Percentiles rank a stretch among this genome's conserved stretches.
Conservation (phyloP, 805 yeast genomes). For the Suhomyces sp. region DNA sequence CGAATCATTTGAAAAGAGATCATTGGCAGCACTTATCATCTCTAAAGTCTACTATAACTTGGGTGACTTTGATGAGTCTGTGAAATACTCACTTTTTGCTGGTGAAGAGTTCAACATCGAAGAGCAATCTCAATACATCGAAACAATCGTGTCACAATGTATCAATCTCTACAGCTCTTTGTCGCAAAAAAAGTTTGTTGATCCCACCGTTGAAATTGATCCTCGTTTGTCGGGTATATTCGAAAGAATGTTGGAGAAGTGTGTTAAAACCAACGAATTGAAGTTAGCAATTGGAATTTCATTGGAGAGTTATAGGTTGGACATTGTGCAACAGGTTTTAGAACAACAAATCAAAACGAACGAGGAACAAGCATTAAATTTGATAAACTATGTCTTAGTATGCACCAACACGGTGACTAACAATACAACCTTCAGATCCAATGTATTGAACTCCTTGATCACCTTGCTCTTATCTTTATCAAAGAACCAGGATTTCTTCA, state of each 20-base stretch:
- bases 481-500: constrained; percentile 71
- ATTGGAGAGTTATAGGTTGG: constrained; percentile 83
- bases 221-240: constrained; percentile 66
- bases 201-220: constrained; percentile 44
- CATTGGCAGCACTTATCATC: constrained; percentile 86
- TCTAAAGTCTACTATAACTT: constrained; percentile 88
- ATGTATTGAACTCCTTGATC: constrained; percentile 63
- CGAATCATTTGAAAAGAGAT: constrained; percentile 67
- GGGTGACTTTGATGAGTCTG: constrained; percentile 91
- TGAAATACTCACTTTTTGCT: constrained; percentile 82
- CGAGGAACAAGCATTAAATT: constrained; percentile 53
- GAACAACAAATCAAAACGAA: constrained; percentile 34
- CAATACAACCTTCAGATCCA: constrained; percentile 63
- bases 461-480: constrained; percentile 53
- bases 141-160: constrained; percentile 92
- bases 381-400: constrained; percentile 73
- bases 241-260: constrained; percentile 82
- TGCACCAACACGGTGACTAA: constrained; percentile 68
- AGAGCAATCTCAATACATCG: constrained; percentile 80
- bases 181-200: constrained; percentile 48
- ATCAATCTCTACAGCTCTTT: constrained; percentile 74
- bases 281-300: constrained; percentile 88
- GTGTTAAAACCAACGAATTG: constrained; percentile 67
- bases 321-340: constrained; percentile 66
- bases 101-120: constrained; percentile 74